These are phyloP conservation scores for Zarea fungicola DNA, from an alignment of 2,329 filamentous ascomycete genomes.

Conservation along the genomic window DNA sequence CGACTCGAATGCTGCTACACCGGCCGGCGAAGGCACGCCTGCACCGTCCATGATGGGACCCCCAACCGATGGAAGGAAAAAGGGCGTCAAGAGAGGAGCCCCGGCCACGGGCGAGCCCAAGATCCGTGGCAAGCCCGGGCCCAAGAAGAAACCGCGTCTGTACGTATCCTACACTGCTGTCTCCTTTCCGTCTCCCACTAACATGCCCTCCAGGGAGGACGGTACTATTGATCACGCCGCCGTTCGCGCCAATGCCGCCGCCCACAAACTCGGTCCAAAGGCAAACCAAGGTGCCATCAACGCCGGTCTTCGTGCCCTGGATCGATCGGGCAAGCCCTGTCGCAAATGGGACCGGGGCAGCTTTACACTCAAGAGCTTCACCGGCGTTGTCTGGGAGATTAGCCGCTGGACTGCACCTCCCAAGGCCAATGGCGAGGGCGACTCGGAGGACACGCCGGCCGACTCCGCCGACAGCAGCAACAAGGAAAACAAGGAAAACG, in stretches of 20 bases:
- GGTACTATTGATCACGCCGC: slow-evolving; percentile 54
- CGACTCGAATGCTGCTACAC: slow-evolving; percentile 57
- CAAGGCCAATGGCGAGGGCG: slow-evolving; percentile 43
- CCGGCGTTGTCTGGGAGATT: slow-evolving; percentile 76
- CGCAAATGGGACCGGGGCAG: slow-evolving; percentile 83
- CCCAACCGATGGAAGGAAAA: slow-evolving; percentile 65
- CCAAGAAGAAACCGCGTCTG: slow-evolving; percentile 94
- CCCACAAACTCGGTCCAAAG: slow-evolving; percentile 88
- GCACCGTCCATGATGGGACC: slow-evolving; percentile 54
- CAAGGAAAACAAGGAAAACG: slow-evolving; percentile 62
- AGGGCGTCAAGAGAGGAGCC: slow-evolving; percentile 66
- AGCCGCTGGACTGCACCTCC: slow-evolving; percentile 74
- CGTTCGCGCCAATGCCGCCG: slow-evolving; percentile 41
- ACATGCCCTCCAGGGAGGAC: slow-evolving; percentile 47
- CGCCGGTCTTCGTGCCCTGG: slow-evolving; percentile 86
- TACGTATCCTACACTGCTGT: slow-evolving; percentile 47
- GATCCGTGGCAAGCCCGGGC: slow-evolving; percentile 79
- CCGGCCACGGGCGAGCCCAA: slow-evolving; percentile 62
- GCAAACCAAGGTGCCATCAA: slow-evolving; percentile 98
- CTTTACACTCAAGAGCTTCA: slow-evolving; percentile 87
- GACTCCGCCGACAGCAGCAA: slow-evolving; percentile 49
- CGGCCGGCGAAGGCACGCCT: slow-evolving; percentile 48
- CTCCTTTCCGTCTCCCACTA: slow-evolving; percentile 10
- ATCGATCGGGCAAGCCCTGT: slow-evolving; percentile 86
- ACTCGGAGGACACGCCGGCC: slow-evolving; percentile 40